Conservation (phyloP, 345 rosid species). For the Corymbia maculata region DNA sequence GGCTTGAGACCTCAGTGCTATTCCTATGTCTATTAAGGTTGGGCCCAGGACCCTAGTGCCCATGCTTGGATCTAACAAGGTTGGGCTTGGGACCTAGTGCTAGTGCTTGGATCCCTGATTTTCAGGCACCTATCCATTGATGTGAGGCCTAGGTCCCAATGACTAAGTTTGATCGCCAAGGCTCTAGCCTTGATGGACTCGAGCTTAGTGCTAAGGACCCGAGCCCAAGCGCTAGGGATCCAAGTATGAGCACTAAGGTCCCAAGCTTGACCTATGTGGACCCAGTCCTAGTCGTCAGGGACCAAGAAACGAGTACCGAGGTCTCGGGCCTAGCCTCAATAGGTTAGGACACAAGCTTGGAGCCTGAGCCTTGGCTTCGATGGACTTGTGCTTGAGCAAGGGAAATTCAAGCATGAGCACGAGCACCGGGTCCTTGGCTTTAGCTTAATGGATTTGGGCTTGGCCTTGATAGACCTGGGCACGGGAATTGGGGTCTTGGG, state of each 20-base stretch:
- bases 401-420: not conserved
- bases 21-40: not conserved
- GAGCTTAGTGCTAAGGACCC: not conserved
- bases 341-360: not conserved
- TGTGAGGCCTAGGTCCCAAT: fast-evolving
- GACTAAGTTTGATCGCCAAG: fast-evolving
- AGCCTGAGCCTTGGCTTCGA: not conserved
- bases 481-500: not conserved
- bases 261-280: not conserved
- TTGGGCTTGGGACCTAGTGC: not conserved
- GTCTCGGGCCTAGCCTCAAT: not conserved
- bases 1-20: not conserved
- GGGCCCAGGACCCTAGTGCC: not conserved
- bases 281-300: fast-evolving
- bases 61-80: not conserved
- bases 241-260: not conserved
- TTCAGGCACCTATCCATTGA: too few species aligned
- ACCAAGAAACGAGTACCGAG: not conserved
- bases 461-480: fast-evolving
- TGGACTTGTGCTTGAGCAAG: not conserved
- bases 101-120: not conserved
- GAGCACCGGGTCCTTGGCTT: not conserved
- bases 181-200: not conserved
- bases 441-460: not conserved
- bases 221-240: not conserved